Conservation (phyloP, 1,284 basidiomycete species). For the Cerrena zonata region DNA sequence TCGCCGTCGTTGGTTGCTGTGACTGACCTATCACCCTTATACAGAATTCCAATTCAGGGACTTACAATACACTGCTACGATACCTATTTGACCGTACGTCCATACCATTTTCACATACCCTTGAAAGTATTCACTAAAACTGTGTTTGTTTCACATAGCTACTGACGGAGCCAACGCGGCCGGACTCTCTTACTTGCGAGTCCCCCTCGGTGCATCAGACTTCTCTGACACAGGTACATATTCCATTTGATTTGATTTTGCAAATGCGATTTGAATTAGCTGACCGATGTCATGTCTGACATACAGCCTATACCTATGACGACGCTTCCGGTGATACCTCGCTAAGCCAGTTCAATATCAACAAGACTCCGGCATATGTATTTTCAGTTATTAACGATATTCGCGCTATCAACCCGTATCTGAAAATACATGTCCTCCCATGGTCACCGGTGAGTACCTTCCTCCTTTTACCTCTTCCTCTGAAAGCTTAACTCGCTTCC, state of each 20-base stretch:
- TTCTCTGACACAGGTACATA: slow-evolving; percentile 30
- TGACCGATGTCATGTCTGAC: neutral
- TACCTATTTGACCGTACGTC: slow-evolving; percentile 42
- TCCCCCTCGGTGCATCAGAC: slow-evolving; percentile 49
- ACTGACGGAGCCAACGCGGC: slow-evolving; percentile 41
- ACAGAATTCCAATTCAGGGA: slow-evolving; percentile 35
- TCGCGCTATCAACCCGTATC: slow-evolving; percentile 34
- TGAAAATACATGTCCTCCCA: slow-evolving; percentile 42
- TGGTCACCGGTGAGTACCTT: slow-evolving; percentile 44
- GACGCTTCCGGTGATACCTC: slow-evolving; percentile 39
- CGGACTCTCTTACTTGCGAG: slow-evolving; percentile 45
- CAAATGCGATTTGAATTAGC: neutral
- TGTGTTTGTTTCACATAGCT: slow-evolving; percentile 29
- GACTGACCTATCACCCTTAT: neutral
- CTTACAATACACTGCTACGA: slow-evolving; percentile 41
- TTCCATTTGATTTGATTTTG: neutral
- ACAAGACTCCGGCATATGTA: slow-evolving; percentile 40
- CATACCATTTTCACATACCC: neutral
- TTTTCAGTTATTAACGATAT: slow-evolving; percentile 45
- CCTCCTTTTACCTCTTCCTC: neutral
- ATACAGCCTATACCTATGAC: slow-evolving; percentile 43
- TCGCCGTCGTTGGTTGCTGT: neutral
- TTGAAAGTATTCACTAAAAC: neutral
- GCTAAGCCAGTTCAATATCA: slow-evolving; percentile 37
- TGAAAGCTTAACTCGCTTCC: slow-evolving; percentile 4